Conservation (phyloP, 2,329 filamentous ascomycete species). For the Ceratocystis smalleyi region DNA sequence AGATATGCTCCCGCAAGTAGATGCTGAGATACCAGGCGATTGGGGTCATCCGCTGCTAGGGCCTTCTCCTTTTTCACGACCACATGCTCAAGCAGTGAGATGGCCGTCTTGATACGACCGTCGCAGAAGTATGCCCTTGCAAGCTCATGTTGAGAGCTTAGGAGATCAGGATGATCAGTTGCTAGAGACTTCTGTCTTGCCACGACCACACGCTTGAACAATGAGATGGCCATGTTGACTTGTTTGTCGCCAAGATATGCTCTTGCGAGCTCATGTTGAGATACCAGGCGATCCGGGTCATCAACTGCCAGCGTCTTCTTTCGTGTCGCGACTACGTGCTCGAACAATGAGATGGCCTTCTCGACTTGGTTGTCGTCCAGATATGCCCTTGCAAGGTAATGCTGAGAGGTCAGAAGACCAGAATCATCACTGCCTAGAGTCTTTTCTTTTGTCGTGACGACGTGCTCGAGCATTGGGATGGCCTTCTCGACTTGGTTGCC, state of each 20-base stretch:
- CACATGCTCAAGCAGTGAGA: neutral
- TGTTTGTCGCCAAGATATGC: neutral
- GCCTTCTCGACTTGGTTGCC: neutral
- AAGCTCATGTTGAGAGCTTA: neutral
- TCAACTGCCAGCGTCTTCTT: too few species aligned
- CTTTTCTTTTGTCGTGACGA: neutral
- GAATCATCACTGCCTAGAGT: neutral
- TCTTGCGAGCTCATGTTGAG: too few species aligned
- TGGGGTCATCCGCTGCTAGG: neutral
- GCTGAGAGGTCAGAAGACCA: neutral
- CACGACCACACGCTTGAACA: neutral
- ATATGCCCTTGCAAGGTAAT: neutral
- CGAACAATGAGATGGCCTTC: too few species aligned
- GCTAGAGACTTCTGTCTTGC: accelerated
- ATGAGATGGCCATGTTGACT: neutral
- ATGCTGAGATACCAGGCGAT: neutral
- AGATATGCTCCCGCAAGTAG: neutral
- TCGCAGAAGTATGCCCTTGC: neutral
- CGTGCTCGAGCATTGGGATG: neutral
- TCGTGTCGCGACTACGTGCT: too few species aligned
- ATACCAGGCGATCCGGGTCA: too few species aligned
- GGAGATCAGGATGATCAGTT: neutral
- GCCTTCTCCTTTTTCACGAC: too few species aligned
- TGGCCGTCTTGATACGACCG: neutral
- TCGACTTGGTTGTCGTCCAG: too few species aligned